phyloP scores from a whole-genome alignment of 805 yeast genomes.

The Ogataea ganodermae region DNA sequence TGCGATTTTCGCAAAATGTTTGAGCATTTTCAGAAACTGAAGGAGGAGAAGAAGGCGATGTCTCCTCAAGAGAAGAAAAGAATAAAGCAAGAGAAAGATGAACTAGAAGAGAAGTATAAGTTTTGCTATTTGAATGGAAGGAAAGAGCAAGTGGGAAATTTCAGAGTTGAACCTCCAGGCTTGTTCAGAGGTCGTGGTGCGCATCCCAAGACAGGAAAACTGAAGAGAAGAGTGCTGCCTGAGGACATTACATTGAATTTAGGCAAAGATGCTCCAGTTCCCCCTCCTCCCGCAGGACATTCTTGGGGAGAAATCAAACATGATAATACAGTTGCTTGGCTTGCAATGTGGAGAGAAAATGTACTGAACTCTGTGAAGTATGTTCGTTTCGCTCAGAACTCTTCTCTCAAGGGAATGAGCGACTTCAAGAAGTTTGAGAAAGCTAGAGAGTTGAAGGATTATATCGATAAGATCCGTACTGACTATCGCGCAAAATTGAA shows the following conservation, averaged over 20 bases:
- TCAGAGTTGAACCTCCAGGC: constrained; percentile 95
- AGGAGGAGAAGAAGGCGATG: constrained; percentile 70
- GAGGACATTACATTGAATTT: constrained; percentile 87
- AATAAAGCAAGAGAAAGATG: constrained; percentile 70
- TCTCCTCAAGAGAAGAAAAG: constrained; percentile 74
- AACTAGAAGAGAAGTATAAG: constrained; percentile 76
- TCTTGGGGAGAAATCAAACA: constrained; percentile 87
- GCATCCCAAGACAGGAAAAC: constrained; percentile 92
- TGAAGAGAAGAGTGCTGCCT: constrained; percentile 83
- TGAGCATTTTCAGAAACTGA: constrained; percentile 65
- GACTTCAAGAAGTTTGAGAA: constrained; percentile 92
- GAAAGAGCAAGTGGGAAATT: constrained; percentile 90
- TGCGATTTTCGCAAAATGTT: constrained; percentile 80
- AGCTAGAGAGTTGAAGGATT: constrained; percentile 78
- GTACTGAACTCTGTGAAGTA: constrained; percentile 81
- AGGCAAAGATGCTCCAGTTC: constrained; percentile 69
- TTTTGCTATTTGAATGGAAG: constrained; percentile 83
- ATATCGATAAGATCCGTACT: constrained; percentile 68
- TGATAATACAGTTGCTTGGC: constrained; percentile 91
- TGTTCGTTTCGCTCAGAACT: constrained; percentile 87
- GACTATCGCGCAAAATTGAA: constrained; percentile 74
- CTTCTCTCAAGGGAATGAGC: constrained; percentile 87
- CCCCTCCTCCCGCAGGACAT: constrained; percentile 85
- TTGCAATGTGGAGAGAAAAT: constrained; percentile 97
- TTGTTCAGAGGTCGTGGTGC: constrained; percentile 95